phyloP scores from a whole-genome alignment of 306 rosid species.

The Ceratonia siliqua region DNA sequence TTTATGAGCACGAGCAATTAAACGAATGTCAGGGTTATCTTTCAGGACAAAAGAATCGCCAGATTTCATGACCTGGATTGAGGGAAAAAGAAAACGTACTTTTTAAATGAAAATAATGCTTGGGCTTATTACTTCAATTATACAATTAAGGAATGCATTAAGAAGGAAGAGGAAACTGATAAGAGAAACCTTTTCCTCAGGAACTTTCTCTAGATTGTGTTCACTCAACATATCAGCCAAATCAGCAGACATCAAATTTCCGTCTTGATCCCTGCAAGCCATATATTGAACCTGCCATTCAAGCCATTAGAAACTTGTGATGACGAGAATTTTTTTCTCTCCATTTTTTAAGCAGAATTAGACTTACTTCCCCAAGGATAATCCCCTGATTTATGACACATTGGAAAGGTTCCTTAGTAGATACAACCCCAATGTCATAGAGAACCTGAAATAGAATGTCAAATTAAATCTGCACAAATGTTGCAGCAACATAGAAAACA shows the following conservation, averaged over 20 bases:
- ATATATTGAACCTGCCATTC: conserved; percentile 86
- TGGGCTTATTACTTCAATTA: conserved; percentile 14
- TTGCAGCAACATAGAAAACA: conserved; percentile 9
- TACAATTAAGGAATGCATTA: conserved; percentile 17
- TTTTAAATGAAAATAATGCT: conserved; percentile 17
- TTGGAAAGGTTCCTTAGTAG: conserved; percentile 94
- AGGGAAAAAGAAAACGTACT: conserved; percentile 29
- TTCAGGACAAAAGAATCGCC: conserved; percentile 86
- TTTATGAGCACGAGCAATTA: conserved; percentile 86
- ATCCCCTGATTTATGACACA: conserved; percentile 99
- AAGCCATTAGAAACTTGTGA: conserved; percentile 44
- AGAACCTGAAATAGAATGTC: conserved; percentile 75
- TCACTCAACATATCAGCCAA: conserved; percentile 52
- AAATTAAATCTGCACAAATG: conserved; percentile 30
- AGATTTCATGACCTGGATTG: conserved; percentile 68
- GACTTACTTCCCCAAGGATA: conserved; percentile 90
- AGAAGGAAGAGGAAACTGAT: conserved; percentile 24
- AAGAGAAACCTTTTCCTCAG: conserved; percentile 70
- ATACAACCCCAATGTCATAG: conserved; percentile 85
- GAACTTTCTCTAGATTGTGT: conserved; percentile 58
- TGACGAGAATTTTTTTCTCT: neutral
- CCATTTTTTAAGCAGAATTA: conserved; percentile 25
- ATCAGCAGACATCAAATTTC: conserved; percentile 76
- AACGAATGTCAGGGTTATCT: conserved; percentile 70
- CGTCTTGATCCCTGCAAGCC: conserved; percentile 69